Conservation (phyloP, 257 asterid genomes). For the Nicotiana tabacum region DNA sequence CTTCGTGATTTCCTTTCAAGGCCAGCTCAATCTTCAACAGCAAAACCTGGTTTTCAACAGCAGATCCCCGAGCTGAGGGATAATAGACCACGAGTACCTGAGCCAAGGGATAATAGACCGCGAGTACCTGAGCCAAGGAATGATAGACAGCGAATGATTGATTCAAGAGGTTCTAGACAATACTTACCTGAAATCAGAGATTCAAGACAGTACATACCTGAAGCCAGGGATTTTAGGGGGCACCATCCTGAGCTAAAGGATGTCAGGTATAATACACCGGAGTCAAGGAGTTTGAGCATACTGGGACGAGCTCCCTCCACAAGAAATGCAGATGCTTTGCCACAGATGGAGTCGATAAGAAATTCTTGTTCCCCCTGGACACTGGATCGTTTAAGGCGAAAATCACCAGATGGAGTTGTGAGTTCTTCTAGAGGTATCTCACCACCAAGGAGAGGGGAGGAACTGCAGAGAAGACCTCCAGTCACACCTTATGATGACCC, state of each 20-base stretch:
- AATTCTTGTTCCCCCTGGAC: slow-evolving; percentile 74
- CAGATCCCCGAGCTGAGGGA: slow-evolving; percentile 28
- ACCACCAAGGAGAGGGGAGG: slow-evolving; percentile 59
- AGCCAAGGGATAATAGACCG: slow-evolving; percentile 14
- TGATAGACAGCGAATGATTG: background rate
- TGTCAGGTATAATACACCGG: slow-evolving; percentile 37
- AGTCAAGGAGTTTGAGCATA: slow-evolving; percentile 29
- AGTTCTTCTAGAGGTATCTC: slow-evolving; percentile 43
- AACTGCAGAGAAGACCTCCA: slow-evolving; percentile 37
- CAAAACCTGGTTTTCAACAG: slow-evolving; percentile 29
- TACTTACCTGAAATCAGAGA: slow-evolving; percentile 41
- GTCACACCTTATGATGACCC: slow-evolving; percentile 47
- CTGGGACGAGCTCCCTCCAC: slow-evolving; percentile 20
- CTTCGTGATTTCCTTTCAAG: slow-evolving; percentile 80
- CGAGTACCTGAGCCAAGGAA: slow-evolving; percentile 19
- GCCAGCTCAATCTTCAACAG: slow-evolving; percentile 71
- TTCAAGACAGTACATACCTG: slow-evolving; percentile 31
- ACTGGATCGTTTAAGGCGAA: slow-evolving; percentile 60
- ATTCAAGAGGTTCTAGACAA: slow-evolving; percentile 19
- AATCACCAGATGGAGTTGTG: slow-evolving; percentile 57
- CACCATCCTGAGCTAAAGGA: slow-evolving; percentile 34
- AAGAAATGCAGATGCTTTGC: slow-evolving; percentile 37
- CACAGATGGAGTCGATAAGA: slow-evolving; percentile 36
- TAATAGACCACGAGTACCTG: background rate
- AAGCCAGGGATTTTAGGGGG: slow-evolving; percentile 33